These are phyloP conservation scores for Irpex sp. DNA, from an alignment of 1,284 basidiomycete species.

Conservation along the genomic window DNA sequence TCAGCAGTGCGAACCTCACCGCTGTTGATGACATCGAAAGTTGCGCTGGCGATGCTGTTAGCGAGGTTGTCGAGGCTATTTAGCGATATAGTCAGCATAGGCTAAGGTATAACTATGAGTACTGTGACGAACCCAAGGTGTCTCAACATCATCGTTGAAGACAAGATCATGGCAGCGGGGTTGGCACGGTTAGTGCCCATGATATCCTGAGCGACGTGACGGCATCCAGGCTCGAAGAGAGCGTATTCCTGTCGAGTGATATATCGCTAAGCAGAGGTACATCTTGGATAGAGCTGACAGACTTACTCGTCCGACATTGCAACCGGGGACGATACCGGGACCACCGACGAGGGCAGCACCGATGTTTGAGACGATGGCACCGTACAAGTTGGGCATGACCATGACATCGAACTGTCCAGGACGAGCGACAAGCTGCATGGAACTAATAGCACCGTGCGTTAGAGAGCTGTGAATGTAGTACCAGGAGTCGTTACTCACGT, in stretches of 20 bases:
- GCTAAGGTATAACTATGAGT: too few relatives aligned
- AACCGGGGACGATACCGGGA: conserved; percentile 96
- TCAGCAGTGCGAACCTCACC: conserved; percentile 92
- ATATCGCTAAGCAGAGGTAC: conserved; percentile 3
- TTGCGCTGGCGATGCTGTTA: conserved; percentile 90
- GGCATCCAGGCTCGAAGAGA: conserved; percentile 97
- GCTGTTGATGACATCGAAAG: conserved; percentile 89
- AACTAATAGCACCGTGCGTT: conserved; percentile 40
- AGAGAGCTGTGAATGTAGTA: neutral
- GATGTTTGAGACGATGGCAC: conserved; percentile 98
- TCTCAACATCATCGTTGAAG: conserved; percentile 97
- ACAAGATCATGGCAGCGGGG: conserved; percentile 97
- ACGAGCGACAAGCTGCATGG: conserved; percentile 97
- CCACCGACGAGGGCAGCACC: conserved; percentile 98
- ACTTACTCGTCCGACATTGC: conserved; percentile 90
- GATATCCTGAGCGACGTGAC: conserved; percentile 97
- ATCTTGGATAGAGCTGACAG: neutral
- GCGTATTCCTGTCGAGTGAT: conserved; percentile 74
- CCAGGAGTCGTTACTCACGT: conserved; percentile 49
- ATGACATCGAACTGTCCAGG: conserved; percentile 98
- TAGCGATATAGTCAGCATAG: conserved; percentile 1
- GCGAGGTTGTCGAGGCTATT: conserved; percentile 85
- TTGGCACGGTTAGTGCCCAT: conserved; percentile 98
- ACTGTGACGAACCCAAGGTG: conserved; percentile 76
- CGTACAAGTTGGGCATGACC: conserved; percentile 99